Evolutionary conservation across 2,329 filamentous ascomycete genomes (phyloP).

Genomic region (Thelonectria blattea): DNA sequence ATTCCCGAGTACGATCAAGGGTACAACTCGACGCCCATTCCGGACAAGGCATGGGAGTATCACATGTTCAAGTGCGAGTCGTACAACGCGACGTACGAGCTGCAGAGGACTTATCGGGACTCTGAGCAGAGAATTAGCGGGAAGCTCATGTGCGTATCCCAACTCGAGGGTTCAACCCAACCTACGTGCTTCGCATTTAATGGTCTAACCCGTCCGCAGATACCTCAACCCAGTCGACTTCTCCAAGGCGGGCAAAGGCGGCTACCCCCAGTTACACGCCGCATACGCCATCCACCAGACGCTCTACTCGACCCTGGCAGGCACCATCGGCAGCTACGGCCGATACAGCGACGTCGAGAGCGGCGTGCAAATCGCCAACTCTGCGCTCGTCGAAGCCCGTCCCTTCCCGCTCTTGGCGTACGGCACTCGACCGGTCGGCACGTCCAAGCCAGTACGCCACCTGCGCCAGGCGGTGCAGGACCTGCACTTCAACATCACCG

Average conservation of each 20-base stretch:
- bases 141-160: background rate
- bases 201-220: background rate
- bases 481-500: slow-evolving; percentile 7
- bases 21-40: background rate
- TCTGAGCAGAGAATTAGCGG: background rate
- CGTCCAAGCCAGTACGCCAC: background rate
- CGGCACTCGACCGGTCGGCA: background rate
- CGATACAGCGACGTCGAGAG: background rate
- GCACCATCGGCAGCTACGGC: background rate
- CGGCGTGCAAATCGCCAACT: background rate
- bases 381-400: background rate
- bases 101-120: background rate
- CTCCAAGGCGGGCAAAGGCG: too few species aligned
- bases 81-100: background rate
- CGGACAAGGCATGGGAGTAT: slow-evolving; percentile 2
- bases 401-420: background rate
- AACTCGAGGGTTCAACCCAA: background rate
- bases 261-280: background rate
- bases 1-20: background rate
- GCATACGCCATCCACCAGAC: background rate
- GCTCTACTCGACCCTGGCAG: background rate
- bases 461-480: slow-evolving; percentile 5
- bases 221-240: background rate
- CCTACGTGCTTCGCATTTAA: too few species aligned
- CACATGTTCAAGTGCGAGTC: slow-evolving; percentile 5